Percentiles rank a stretch among this genome's conserved stretches.
Conservation (phyloP, 768 basidiomycete genomes). For the Amanita inopinata region DNA sequence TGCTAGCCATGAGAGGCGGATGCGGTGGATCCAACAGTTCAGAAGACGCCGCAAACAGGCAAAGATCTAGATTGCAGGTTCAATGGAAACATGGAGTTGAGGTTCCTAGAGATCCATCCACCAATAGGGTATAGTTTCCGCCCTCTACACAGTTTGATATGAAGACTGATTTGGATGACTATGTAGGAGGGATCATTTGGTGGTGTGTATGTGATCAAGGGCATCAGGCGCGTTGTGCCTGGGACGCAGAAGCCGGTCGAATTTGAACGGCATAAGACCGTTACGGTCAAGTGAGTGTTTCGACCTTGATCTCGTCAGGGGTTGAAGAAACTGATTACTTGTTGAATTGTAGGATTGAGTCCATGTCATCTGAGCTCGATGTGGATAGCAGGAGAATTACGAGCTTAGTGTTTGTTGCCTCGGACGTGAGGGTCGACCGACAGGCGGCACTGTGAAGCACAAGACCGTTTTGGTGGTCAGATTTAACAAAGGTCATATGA, state of each 20-base stretch:
- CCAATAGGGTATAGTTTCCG: slow-evolving; percentile 31
- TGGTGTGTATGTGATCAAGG: slow-evolving; percentile 41
- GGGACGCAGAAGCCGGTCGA: slow-evolving; percentile 23
- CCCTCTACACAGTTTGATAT: background rate
- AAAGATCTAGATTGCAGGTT: slow-evolving; percentile 24
- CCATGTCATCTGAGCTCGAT: slow-evolving; percentile 5
- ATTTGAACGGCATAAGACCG: slow-evolving; percentile 41
- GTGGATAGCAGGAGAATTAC: slow-evolving; percentile 40
- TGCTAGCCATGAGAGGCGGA: slow-evolving; percentile 30
- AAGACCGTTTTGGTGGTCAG: too few relatives aligned
- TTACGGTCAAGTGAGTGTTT: slow-evolving; percentile 36
- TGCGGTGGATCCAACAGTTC: slow-evolving; percentile 18
- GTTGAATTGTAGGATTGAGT: slow-evolving; percentile 16
- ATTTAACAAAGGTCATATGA: too few relatives aligned
- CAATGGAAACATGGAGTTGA: slow-evolving; percentile 40
- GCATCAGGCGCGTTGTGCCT: slow-evolving; percentile 30
- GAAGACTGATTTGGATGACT: slow-evolving; percentile 4
- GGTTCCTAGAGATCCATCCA: slow-evolving; percentile 27
- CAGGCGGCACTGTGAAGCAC: background rate
- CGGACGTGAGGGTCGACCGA: slow-evolving; percentile 27
- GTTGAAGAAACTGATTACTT: background rate
- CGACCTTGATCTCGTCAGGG: background rate
- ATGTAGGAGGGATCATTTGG: slow-evolving; percentile 38
- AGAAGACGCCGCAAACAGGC: background rate
- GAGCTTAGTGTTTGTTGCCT: slow-evolving; percentile 37